Base-by-base conservation (phyloP, 208 protist species). In the Leptomonas seymouri region DNA sequence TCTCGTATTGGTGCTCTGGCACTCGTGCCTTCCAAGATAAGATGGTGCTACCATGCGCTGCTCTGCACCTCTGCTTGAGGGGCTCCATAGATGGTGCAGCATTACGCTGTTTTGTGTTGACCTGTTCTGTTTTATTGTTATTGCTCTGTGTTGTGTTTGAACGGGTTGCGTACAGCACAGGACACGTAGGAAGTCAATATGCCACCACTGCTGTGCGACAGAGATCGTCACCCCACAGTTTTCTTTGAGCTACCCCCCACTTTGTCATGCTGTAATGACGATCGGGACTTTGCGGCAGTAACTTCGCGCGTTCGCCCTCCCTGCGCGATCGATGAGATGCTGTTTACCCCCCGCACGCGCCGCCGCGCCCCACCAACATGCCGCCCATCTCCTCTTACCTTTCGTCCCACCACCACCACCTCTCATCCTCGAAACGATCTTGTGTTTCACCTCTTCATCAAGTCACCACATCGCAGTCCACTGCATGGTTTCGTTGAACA, bases 351-450 rank as follows among this genome's bases (percentile, higher is more conserved):
- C n/a, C n/a, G n/a, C n/a, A n/a, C n/a, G n/a, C n/a, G n/a, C n/a
- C n/a, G n/a, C n/a, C n/a, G n/a, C n/a, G n/a, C n/a, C n/a, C n/a
- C 34, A 9, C 34, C 34, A 21, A 46, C 23, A 46, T 62, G 21
- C 15, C 30, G 15, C 21, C 41, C n/a, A 5, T 48, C 21, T 44
- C 21, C 57, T 62, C 41, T 30, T 48, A 3, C 7, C n/a, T 57
- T 57, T 57, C 48, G 55, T 68, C 36, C 36, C 34, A 39, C 34
- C 3, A 39, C 34, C 3, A 39, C 34, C 3, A 39, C 50, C 48
- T 66, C 57, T 51, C 27, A 20, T 67, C 49, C 61, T 57, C 46
- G 2, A 16, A 27, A 8, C 20, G n/a, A 42, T 56, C 12, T 56
- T 14, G 27, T 54, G 21, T 4, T 18, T 12, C 1, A 8, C 5